Evolutionary conservation across 78 protist genomes (phyloP), one percentile per base, ranked within the genome.

Genomic region (Tieghemostelium lacteum): DNA sequence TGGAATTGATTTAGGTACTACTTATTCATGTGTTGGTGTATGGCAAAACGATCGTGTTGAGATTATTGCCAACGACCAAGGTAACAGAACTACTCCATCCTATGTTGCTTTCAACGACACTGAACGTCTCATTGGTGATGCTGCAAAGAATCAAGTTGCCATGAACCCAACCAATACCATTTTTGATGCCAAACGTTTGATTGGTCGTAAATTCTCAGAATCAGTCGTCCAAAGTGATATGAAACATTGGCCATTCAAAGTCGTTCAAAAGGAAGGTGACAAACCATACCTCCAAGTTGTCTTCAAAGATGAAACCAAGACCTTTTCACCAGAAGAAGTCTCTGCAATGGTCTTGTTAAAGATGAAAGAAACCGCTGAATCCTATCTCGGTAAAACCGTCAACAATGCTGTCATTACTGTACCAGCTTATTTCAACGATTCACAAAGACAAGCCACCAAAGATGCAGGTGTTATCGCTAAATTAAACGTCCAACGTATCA

Each of bases 61-160:
- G 93, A 98, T 99, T 69, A 98, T 99, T 77, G 98, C 99, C 73
- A 99, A 99, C 96, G 99, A 99, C 86, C 98, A 97, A 93, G 99
- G 99, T 58, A 97, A 96, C 96, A 94, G 99, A 54, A 96, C 97
- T 34, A 98, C 99, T 14, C 99, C 99, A 39, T 97, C 99, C 8
- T 96, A 92, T 58, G 99, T 99, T 22, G 99, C 99, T 20, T 99
- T 98, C 93, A 95, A 98, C 0, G 98, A 86, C 29, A 96, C 95
- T 8, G 98, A 97, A 86, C 94, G 98, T 31, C 91, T 98, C 26
- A 85, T 98, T 52, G 99, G 99, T 29, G 99, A 98, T 58, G 98
- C 98, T 29, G 99, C 99, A 62, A 96, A 96, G 92, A 92, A 94
- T 28, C 97, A 95, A 92, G 98, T 89, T 8, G 94, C 99, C 58